Evolutionary conservation across 257 asterid species (phyloP), one percentile per base, ranked within the genome.

Genomic region (Solanum raphanifolium): DNA sequence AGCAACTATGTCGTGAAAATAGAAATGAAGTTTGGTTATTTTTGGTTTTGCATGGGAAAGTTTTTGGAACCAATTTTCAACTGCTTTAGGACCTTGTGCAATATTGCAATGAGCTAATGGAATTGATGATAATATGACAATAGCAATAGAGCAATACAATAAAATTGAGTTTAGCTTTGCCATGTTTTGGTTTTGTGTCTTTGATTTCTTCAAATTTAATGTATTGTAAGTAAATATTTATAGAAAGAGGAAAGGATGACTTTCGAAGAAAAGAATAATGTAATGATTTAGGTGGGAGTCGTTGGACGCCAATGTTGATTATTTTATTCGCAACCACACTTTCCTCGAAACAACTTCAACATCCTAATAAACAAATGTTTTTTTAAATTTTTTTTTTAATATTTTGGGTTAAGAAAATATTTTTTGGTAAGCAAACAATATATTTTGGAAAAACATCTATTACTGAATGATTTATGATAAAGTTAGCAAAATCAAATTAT

Each of bases 1-100:
- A 32, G 72, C 36, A 8, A 88, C 91, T 7, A 89, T 86, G 86
- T 92, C 94, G 48, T 92, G 93, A 73, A 91, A 89, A 84, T 90
- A 92, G 84, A 92, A 92, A 73, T 88, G 93, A 27, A 92, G 89
- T n/a, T 89, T 46, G 9, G 92, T 86, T 25, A 90, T 74, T 69
- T 91, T 92, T 20, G 85, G 89, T 41, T 82, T 87, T n/a, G 73
- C 58, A 4, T 52, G 86, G 3, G 94, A 88, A 34, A 89, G 87
- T 9, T 65, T 89, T 71, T 39, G 41, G 88, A 41, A 90, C 94
- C 93, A 92, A 21, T 29, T 23, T 52, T 46, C 90, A 23, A 92
- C 36, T 7, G 87, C 91, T 3, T 75, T 48, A 6, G 92, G 91
- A 12, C 87, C 89, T 34, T 86, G 85, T 0, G 85, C 9, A 81